Evolutionary conservation across 1,284 basidiomycete species (phyloP).

Genomic region (Pseudozyma sp.): DNA sequence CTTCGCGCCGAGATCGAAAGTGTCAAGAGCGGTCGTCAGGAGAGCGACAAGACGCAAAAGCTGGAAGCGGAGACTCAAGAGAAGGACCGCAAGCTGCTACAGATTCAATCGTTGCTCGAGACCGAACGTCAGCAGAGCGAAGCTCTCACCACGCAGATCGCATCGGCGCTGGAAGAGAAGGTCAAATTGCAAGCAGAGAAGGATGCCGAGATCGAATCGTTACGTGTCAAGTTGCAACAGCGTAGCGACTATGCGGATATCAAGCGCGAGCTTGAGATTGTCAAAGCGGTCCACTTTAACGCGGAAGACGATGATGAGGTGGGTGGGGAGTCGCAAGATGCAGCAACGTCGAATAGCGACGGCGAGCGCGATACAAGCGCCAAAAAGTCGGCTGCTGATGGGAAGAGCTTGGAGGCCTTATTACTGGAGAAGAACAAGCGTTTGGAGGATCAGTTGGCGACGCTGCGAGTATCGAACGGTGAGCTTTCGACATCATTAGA

Average conservation of each 20-base stretch:
- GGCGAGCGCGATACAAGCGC: constrained; percentile 1
- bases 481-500: constrained; percentile 30
- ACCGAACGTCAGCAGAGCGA: constrained; percentile 21
- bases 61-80: constrained; percentile 75
- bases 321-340: constrained; percentile 61
- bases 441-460: constrained; percentile 92
- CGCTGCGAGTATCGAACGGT: constrained; percentile 79
- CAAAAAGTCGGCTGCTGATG: constrained; percentile 58
- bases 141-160: constrained; percentile 76
- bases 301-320: constrained; percentile 72
- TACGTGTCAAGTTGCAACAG: constrained; percentile 70
- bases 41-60: constrained; percentile 74
- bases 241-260: constrained; percentile 82
- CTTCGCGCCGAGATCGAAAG: constrained; percentile 90
- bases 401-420: constrained; percentile 86
- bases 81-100: constrained; percentile 38
- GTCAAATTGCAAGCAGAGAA: constrained; percentile 76
- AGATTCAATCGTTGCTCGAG: constrained; percentile 36
- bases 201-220: constrained; percentile 81
- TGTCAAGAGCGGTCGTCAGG: constrained; percentile 45
- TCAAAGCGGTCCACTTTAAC: constrained; percentile 61
- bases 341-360: background rate
- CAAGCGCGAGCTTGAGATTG: constrained; percentile 70
- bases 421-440: constrained; percentile 93
- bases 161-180: constrained; percentile 79